Evolutionary conservation across 1,284 basidiomycete genomes (phyloP).

Genomic region (Cystobasidium slooffiae): DNA sequence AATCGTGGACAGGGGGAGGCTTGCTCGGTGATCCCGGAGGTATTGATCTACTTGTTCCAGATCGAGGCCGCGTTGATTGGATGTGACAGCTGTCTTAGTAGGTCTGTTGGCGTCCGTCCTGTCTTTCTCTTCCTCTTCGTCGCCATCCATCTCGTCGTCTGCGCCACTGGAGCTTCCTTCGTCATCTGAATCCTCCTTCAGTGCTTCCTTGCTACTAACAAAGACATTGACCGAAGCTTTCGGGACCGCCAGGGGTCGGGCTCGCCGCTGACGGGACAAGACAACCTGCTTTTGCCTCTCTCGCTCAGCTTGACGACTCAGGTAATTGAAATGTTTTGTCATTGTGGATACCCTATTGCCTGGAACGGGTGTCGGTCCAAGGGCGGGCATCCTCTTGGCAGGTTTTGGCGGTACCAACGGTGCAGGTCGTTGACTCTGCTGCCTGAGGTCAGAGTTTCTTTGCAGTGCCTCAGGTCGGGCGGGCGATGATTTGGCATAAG

Average conservation of each 20-base stretch:
- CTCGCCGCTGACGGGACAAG: constrained; percentile 74
- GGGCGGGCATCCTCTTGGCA: background rate
- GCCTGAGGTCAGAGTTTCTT: background rate
- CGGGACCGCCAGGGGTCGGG: constrained; percentile 89
- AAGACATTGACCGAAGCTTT: constrained; percentile 88
- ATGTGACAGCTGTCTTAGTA: background rate
- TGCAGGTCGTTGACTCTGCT: background rate
- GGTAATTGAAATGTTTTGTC: constrained; percentile 61
- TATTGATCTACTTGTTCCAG: constrained; percentile 10
- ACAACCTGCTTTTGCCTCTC: constrained; percentile 61
- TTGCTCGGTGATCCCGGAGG: constrained; percentile 6
- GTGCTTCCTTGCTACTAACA: constrained; percentile 82
- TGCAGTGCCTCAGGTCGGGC: background rate
- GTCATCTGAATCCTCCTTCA: constrained; percentile 74
- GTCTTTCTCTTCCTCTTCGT: constrained; percentile 43
- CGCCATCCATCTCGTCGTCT: constrained; percentile 43
- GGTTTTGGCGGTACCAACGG: background rate
- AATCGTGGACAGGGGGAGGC: background rate
- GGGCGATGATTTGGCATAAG: no score
- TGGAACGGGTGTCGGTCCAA: background rate
- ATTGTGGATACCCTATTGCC: constrained; percentile 61
- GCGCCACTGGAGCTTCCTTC: constrained; percentile 46
- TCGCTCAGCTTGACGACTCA: constrained; percentile 62
- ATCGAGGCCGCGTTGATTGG: background rate
- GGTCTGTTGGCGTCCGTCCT: constrained; percentile 9